A percentile compares a stretch with the other conserved stretches of the same genome.
These are phyloP conservation scores for Trichodelitschia bisporula DNA, from an alignment of 495 filamentous ascomycete genomes.

Conservation along the genomic window DNA sequence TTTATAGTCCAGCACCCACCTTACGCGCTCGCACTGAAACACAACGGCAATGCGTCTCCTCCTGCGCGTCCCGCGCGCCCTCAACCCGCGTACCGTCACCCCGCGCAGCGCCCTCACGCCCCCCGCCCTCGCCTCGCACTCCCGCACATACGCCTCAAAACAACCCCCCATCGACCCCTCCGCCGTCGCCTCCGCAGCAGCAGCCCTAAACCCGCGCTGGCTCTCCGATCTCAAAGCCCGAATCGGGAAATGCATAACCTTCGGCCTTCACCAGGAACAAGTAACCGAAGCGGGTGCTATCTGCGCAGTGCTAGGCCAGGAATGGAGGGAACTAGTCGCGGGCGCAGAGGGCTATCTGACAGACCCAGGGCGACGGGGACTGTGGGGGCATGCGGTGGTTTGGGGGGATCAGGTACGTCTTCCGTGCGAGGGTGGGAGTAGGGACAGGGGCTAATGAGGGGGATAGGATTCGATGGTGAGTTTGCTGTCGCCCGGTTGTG, in stretches of 20 bases:
- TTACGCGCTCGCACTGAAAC: no score
- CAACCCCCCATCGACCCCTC: not conserved
- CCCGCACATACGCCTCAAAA: not conserved
- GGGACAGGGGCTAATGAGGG: constrained; percentile 5
- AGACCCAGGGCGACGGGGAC: constrained; percentile 31
- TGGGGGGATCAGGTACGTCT: constrained; percentile 73
- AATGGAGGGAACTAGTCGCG: constrained; percentile 59
- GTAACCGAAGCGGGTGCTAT: constrained; percentile 33
- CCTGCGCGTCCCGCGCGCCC: no score
- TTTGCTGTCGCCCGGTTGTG: constrained; percentile 1
- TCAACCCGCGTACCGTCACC: no score
- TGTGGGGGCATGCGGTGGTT: constrained; percentile 47
- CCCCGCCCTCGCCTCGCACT: not conserved
- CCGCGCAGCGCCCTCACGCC: not conserved
- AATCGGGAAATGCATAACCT: constrained; percentile 63
- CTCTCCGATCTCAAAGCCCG: constrained; percentile 46
- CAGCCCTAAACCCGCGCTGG: constrained; percentile 31
- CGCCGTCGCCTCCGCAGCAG: constrained; percentile 5
- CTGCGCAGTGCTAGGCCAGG: constrained; percentile 31
- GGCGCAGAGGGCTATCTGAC: constrained; percentile 68
- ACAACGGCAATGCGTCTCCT: no score
- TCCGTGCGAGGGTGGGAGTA: constrained; percentile 2
- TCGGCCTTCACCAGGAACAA: constrained; percentile 42
- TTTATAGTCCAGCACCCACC: no score
- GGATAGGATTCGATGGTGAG: no score